Base-by-base conservation (phyloP, 2,329 filamentous ascomycete species). In the Ophiocordyceps camponoti-saundersi region DNA sequence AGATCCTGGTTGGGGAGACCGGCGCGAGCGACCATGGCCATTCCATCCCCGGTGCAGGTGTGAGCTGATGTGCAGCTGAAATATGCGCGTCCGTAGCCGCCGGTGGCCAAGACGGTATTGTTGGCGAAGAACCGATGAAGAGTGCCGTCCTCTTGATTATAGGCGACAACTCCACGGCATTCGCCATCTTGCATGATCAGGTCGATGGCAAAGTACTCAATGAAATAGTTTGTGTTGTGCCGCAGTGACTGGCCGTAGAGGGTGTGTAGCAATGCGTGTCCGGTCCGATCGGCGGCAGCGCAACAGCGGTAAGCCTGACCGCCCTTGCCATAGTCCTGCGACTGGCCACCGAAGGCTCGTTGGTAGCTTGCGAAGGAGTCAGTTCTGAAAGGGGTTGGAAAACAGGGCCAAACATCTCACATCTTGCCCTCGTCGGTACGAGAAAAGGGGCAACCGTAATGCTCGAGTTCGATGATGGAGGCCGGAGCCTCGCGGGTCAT, bases 151-250 rank as follows among this genome's bases (percentile, higher is more conserved):
- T 98, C 90, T 71, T 95, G 89, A 77, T 95, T 96, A 71, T 95
- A 95, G 50, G 90, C 90, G 55, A 96, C 75, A 55, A 96, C 85
- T 78, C 92, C 92, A 56, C 89, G 89, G 75, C 90, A 96, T 67
- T 90, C 85, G 51, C 90, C 90, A 59, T 93, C 85, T 70, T 95
- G 84, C 92, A 96, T 96, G 59, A 98, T 84, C 67, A 96, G 72
- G 64, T 96, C 92, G 55, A 94, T 77, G 58, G 89, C 92, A 65
- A 96, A 98, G 76, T 89, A 96, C 70, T 96, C 92, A 66, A 98
- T 95, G 71, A 98, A 96, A 77, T 95, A 98, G 75, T 95, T 95
- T 62, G 90, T 95, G 76, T 95, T 95, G 77, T 96, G 88, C 62
- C 86, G 77, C 51, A 96, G 79, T 47, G 89, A 95, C 72, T 95